Evolutionary conservation across 441 rosid genomes (phyloP), one percentile per base, ranked within the genome.

Genomic region (Breynia disticha): DNA sequence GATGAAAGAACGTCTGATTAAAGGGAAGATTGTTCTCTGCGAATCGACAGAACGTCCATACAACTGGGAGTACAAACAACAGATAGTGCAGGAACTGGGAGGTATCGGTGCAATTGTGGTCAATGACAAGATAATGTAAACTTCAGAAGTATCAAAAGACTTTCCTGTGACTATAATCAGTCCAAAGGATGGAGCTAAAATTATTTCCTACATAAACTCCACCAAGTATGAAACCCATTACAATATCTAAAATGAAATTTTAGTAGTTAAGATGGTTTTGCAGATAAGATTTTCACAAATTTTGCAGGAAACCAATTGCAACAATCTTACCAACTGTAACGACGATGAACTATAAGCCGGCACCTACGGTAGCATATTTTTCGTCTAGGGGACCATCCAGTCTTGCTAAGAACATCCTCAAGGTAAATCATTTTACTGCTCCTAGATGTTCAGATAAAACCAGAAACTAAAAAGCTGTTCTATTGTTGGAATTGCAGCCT

Each of bases 361-460:
- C 97, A 0, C 97, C 97, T 15, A 32, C 51, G 15, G 19, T 79
- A 43, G 83, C 89, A 4, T 75, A 76, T 60, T 90, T 90, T 69
- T 86, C 94, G 37, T 47, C 95, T 0, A 72, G 94, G 67, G 95
- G 97, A 11, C 97, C 95, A 66, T 73, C 90, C 46, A 51, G 65
- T 19, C 6, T 68, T 59, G 56, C 88, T 48, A 75, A 64, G 71
- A 85, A 68, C 68, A 73, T 88, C 64, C 82, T 86, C 63, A 88
- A 83, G 86, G 97, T 66, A 77, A 70, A 49, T 39, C 38, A 21
- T 41, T 44, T 21, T 45, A 11, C 13, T 28, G 5, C 35, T 28
- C 35, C 8, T 28, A 4, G 35, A 28, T 28, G 7, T 9, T 28
- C 8, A 28, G 8, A 28, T 4, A 5, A 28, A 28, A 28, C 35